Evolutionary conservation across 148 eudicot species (phyloP), one percentile per base, ranked within the genome.

Genomic region (Cornus florida): DNA sequence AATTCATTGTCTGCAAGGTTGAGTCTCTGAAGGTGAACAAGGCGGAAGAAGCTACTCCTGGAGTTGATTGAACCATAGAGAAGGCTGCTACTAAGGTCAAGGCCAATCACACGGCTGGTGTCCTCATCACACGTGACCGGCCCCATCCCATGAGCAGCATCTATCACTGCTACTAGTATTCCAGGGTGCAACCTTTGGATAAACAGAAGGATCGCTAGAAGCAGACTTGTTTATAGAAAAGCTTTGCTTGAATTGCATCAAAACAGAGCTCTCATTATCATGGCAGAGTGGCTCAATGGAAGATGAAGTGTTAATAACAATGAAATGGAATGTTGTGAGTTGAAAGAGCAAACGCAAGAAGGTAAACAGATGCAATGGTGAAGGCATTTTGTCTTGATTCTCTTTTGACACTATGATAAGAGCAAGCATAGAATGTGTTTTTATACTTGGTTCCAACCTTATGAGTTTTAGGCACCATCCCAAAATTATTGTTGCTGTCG

Each of bases 101-200:
- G 77, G 60, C 82, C 80, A n/a, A n/a, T n/a, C n/a, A n/a, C n/a
- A n/a, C n/a, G n/a, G n/a, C n/a, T n/a, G 2, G 79, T 75, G 0
- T 64, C 20, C 35, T 60, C 9, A 39, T 82, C 79, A 22, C 90
- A 88, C 66, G 66, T 28, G 6, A 88, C 88, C n/a, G n/a, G n/a
- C n/a, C n/a, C 85, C 87, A 23, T 85, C 88, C 88, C 90, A 87
- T 3, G n/a, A n/a, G 62, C 86, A 87, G 19, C 90, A 88, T 28
- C 28, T 28, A 28, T 28, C 28, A 28, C 28, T 28, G 28, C 28
- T 28, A 28, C 28, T 28, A 28, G 57, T 4, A 28, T 17, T 66
- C 67, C 71, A 72, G 1, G 77, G 16, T 19, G 11, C 32, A 6
- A 50, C 41, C 7, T 53, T 23, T 1, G 76, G 35, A 24, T 59